These are phyloP conservation scores for Backusella luteola DNA, from an alignment of 192 early-diverging fungal genomes.

Conservation along the genomic window DNA sequence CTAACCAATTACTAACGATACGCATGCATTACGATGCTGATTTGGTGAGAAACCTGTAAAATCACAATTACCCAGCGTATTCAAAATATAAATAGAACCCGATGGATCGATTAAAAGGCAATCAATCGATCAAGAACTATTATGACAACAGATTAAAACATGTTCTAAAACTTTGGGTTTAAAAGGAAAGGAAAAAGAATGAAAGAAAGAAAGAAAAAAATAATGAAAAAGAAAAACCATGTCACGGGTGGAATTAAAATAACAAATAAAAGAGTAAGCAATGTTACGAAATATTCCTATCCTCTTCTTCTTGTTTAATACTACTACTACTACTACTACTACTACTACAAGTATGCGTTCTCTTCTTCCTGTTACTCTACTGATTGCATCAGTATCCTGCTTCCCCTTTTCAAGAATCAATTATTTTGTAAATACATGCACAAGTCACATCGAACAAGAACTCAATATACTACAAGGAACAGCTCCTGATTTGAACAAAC, in stretches of 20 bases:
- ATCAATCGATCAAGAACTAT: background rate
- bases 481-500: background rate
- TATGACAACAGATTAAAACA: background rate
- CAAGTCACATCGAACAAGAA: background rate
- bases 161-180: background rate
- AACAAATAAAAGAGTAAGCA: background rate
- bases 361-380: background rate
- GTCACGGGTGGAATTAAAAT: background rate
- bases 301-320: background rate
- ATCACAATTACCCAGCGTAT: background rate
- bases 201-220: background rate
- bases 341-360: background rate
- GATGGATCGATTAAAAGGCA: background rate
- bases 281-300: conserved; percentile 2
- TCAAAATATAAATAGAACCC: background rate
- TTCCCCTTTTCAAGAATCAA: background rate
- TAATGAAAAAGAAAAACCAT: background rate
- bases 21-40: background rate
- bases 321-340: background rate
- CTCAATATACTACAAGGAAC: background rate
- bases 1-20: background rate
- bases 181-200: background rate
- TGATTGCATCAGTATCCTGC: background rate
- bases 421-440: background rate
- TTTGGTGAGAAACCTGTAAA: background rate